Evolutionary conservation across 2,329 filamentous ascomycete genomes (phyloP), one percentile per base, ranked within the genome.

Genomic region (Aureobasidium zeae): DNA sequence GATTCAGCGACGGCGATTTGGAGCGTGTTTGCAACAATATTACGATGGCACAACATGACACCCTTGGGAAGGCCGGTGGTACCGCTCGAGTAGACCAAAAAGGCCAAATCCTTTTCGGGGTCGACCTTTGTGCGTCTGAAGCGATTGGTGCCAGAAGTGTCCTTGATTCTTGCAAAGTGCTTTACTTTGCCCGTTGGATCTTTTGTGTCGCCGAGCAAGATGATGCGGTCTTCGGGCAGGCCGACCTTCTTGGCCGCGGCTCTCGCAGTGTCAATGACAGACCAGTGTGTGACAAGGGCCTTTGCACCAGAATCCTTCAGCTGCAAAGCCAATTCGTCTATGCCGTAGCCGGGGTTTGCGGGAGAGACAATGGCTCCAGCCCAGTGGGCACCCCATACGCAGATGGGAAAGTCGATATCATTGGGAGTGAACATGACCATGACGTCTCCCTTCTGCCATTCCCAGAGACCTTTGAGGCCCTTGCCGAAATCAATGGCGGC

Each of bases 51-150:
- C 22, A 95, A 70, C 75, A 86, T 83, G 11, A 95, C 89, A 12
- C 88, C 89, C 63, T 96, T 96, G 0, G 89, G 88, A 38, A 87
- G 67, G 2, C 89, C 89, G 0, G 89, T 95, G 0, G 89, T 96
- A 6, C 89, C 89, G 6, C 82, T 88, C 37, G 81, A 86, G 62
- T 94, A 95, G 1, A 93, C 86, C 46, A 95, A 64, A 56, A 91
- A 94, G 0, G 86, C 82, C 19, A 91, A 61, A 57, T 94, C 86
- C 46, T 77, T 79, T 37, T 73, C 71, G 0, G 85, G 76, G 36
- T 83, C 70, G 39, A 86, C 64, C 53, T 74, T 78, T 4, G 77
- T 68, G 44, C 73, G 73, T 13, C 76, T 70, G 54, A 74, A 77
- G 51, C 75, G 70, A 2, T 71, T 68, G 0, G 73, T 68, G 3